Percentiles rank a stretch among this genome's conserved stretches.
Conservation (phyloP, 768 basidiomycete species). For the Phaeotremella fagi region DNA sequence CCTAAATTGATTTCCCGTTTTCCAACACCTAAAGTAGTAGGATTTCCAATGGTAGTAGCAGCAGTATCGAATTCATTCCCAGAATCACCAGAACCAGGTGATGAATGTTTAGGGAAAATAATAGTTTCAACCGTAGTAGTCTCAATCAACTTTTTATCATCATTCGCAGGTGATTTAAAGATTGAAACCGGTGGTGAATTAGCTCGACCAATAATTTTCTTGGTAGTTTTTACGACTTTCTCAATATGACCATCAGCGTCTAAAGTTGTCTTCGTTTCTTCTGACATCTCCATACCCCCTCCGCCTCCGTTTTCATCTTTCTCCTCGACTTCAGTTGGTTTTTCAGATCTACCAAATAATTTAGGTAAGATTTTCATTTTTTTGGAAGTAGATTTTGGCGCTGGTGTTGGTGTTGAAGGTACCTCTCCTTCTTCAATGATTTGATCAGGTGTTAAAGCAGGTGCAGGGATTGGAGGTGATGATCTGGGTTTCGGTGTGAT, state of each 20-base stretch:
- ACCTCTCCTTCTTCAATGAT: too few species aligned
- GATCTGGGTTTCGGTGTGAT: conserved; percentile 2
- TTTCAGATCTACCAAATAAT: background rate
- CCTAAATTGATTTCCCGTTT: background rate
- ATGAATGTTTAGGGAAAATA: conserved; percentile 1
- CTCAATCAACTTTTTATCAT: conserved; percentile 1
- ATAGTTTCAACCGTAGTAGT: conserved; percentile 14
- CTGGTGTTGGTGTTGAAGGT: conserved; percentile 2
- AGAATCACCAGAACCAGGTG: background rate
- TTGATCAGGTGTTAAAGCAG: too few species aligned
- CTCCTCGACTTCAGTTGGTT: background rate
- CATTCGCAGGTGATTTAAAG: background rate
- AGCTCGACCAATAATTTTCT: too few species aligned
- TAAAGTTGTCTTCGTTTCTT: background rate
- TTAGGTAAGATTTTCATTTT: conserved; percentile 1
- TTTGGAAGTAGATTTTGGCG: conserved; percentile 1
- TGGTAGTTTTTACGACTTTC: background rate
- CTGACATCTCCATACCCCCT: background rate
- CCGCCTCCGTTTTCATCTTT: background rate
- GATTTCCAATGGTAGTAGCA: conserved; percentile 20
- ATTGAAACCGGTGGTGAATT: background rate
- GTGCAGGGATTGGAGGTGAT: too few species aligned
- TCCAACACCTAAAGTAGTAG: conserved; percentile 19
- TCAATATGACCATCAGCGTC: background rate
- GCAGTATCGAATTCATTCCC: conserved; percentile 10